These are phyloP conservation scores for Nissolia schottii DNA, from an alignment of 306 rosid species.

Conservation along the genomic window DNA sequence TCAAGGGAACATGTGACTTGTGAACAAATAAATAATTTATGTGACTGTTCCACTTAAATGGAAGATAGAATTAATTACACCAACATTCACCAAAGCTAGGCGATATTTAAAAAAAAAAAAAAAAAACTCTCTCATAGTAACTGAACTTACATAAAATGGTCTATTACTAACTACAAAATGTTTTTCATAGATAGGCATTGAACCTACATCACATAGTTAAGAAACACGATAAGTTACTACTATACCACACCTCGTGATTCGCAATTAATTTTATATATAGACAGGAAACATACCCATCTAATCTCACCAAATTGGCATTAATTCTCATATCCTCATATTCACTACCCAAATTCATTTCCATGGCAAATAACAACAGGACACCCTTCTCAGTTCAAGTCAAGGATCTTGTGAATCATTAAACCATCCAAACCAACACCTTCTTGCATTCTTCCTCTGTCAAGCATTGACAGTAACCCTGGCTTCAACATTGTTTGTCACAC, in stretches of 20 bases:
- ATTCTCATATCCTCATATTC: constrained; percentile 9
- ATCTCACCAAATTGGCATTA: not conserved
- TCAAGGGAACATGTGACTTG: not conserved
- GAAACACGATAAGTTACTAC: too few relatives aligned
- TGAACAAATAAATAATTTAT: not conserved
- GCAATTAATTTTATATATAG: constrained; percentile 6
- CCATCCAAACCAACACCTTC: constrained; percentile 39
- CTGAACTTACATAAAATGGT: too few relatives aligned
- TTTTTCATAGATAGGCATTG: too few relatives aligned
- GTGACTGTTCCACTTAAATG: not conserved
- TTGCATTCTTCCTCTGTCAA: constrained; percentile 31
- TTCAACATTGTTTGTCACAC: constrained; percentile 30
- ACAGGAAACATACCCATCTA: not conserved
- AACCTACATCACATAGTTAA: too few relatives aligned
- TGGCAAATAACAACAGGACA: constrained; percentile 25
- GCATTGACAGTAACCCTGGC: constrained; percentile 29
- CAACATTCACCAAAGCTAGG: too few relatives aligned
- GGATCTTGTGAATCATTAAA: constrained; percentile 27
- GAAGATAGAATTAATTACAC: too few relatives aligned
- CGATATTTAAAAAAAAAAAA: too few relatives aligned
- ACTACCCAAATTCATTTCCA: not conserved
- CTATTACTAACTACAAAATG: too few relatives aligned
- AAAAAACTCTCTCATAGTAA: too few relatives aligned
- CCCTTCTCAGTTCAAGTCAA: constrained; percentile 15
- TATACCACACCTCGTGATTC: too few relatives aligned